phyloP scores from a whole-genome alignment of 1,139 yeast species.

The Candida sp. region DNA sequence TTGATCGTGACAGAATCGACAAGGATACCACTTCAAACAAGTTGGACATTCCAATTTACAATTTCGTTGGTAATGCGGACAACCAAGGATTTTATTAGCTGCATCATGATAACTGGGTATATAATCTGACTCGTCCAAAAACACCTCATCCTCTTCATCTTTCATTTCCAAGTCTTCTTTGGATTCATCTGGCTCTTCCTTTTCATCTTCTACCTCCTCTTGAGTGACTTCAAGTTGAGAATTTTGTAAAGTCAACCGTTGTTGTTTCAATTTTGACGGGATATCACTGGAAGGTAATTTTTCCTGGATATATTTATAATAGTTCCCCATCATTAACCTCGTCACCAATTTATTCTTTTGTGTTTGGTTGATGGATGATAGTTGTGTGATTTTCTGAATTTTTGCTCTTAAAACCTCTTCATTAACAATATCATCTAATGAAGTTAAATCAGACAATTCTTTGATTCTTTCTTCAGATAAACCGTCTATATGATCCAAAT shows the following conservation, averaged over 20 bases:
- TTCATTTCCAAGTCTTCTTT: slow-evolving; percentile 11
- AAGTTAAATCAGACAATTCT: slow-evolving; percentile 34
- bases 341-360: slow-evolving; percentile 67
- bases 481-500: slow-evolving; percentile 36
- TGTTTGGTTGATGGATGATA: slow-evolving; percentile 42
- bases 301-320: slow-evolving; percentile 44
- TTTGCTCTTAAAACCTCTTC: slow-evolving; percentile 51
- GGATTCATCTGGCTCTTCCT: slow-evolving; percentile 13
- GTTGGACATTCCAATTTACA: slow-evolving; percentile 81
- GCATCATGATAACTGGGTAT: slow-evolving; percentile 47
- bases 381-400: slow-evolving; percentile 54
- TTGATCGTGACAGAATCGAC: slow-evolving; percentile 85
- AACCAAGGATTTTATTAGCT: slow-evolving; percentile 52
- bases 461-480: slow-evolving; percentile 31
- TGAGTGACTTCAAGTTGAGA: slow-evolving; percentile 7
- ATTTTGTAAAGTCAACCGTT: slow-evolving; percentile 14
- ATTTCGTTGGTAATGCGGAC: slow-evolving; percentile 78
- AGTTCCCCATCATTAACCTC: slow-evolving; percentile 73
- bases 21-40: slow-evolving; percentile 73
- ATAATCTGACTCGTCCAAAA: slow-evolving; percentile 48
- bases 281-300: slow-evolving; percentile 17
- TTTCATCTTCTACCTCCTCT: slow-evolving; percentile 14
- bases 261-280: slow-evolving; percentile 14
- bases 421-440: slow-evolving; percentile 46
- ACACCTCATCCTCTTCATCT: slow-evolving; percentile 29